Evolutionary conservation across 768 basidiomycete species (phyloP).

Genomic region (Termitomyces sp.): DNA sequence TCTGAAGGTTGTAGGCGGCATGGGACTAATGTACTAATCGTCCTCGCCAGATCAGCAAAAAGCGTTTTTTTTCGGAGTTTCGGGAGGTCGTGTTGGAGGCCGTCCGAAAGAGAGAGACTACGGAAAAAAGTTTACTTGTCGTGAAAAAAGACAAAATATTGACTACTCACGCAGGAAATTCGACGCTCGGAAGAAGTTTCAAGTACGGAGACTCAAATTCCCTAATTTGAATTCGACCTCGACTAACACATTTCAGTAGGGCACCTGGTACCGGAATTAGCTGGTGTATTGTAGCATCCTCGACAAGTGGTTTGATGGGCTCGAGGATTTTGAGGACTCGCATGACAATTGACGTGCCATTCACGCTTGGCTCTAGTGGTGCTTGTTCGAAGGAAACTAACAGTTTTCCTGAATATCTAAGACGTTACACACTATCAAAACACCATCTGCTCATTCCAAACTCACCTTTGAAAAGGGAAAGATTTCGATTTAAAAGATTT

Average conservation of each 20-base stretch:
- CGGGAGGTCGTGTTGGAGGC: too few relatives aligned
- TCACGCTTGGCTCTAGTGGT: neutral
- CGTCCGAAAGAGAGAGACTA: too few relatives aligned
- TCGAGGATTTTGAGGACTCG: neutral
- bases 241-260: neutral
- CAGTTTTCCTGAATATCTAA: neutral
- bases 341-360: neutral
- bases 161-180: neutral
- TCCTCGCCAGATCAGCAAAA: too few relatives aligned
- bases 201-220: neutral
- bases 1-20: neutral
- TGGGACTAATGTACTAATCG: neutral
- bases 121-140: too few relatives aligned
- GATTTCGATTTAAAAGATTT: too few relatives aligned
- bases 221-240: neutral
- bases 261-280: neutral
- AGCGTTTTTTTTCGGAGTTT: too few relatives aligned
- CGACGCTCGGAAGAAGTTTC: neutral
- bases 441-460: neutral
- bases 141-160: too few relatives aligned
- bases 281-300: neutral
- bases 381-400: neutral
- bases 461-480: neutral
- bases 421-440: too few relatives aligned
- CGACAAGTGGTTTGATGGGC: neutral